Evolutionary conservation across 2,329 filamentous ascomycete species (phyloP), one percentile per base, ranked within the genome.

Genomic region (Fusarium siculi): DNA sequence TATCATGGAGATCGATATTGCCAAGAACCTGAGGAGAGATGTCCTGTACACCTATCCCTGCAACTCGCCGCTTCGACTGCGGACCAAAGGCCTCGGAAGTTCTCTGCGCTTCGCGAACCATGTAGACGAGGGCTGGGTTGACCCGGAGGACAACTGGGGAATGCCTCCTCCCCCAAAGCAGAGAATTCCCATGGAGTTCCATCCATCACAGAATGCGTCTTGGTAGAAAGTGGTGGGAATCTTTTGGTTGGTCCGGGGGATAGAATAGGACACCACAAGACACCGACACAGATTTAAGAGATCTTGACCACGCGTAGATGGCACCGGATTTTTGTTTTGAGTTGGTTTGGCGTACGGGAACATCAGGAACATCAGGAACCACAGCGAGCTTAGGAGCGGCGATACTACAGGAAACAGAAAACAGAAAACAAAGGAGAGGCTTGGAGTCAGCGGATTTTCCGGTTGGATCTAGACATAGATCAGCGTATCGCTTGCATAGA

Each of bases 11-110:
- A 52, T 52, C n/a, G n/a, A 36, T 6, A 10, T 8, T 25, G 49
- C 18, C n/a, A 52, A 21, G n/a, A 7, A 36, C 4, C 7, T 16
- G n/a, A 36, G 49, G 4, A 36, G 15, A 9, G 32, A 52, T 5
- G 23, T 16, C 12, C 15, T 46, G 1, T 32, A 46, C 11, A 23
- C 25, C 8, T 9, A 30, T 14, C 23, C 43, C 4, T 9, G 7
- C 4, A 43, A 21, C 4, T 55, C 59, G 10, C 53, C 66, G 1
- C 21, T 36, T 36, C 25, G 61, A 7, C 30, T 76, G 16, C 76
- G 75, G 49, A 79, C 73, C 50, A 54, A 36, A 5, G 74, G 78
- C 4, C 49, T 66, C 9, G 68, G 74, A 11, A 80, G 78, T 32
- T 74, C 76, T 2, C 57, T 80, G 9, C 46, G 56, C 0, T 74